Evolutionary conservation across 768 basidiomycete species (phyloP).

Genomic region (Termitomyces bulborhizus): DNA sequence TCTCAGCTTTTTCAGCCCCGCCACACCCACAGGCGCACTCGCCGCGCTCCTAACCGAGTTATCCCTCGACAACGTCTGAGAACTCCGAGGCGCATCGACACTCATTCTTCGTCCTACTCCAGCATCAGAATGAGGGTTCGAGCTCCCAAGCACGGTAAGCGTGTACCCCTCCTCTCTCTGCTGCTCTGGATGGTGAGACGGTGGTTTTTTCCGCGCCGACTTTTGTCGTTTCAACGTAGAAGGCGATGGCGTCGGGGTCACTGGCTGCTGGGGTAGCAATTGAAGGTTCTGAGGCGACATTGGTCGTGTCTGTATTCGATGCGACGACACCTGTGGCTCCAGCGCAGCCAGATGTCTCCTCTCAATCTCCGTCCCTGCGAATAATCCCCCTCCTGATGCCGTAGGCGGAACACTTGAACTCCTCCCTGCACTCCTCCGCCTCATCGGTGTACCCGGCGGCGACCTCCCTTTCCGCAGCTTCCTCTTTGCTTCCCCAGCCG

Average conservation of each 20-base stretch:
- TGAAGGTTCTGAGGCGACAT: background rate
- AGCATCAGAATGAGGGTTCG: background rate
- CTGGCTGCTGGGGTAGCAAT: background rate
- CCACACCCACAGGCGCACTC: slow-evolving; percentile 18
- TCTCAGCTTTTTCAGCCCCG: slow-evolving; percentile 9
- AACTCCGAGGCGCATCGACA: background rate
- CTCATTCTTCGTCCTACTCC: background rate
- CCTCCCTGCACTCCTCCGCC: background rate
- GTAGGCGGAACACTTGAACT: slow-evolving; percentile 2
- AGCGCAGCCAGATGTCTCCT: background rate
- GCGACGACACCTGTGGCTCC: background rate
- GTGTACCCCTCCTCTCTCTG: background rate
- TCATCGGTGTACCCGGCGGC: background rate
- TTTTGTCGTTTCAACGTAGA: background rate
- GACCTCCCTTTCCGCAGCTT: slow-evolving; percentile 1
- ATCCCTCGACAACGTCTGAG: background rate
- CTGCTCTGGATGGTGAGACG: background rate
- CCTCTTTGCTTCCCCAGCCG: background rate
- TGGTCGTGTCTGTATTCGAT: background rate
- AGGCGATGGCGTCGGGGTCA: background rate
- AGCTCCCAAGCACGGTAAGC: background rate
- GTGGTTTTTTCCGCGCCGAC: background rate
- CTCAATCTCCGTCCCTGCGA: background rate
- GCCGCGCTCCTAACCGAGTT: slow-evolving; percentile 23
- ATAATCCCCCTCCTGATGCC: background rate